A percentile compares a stretch with the other conserved stretches of the same genome.
These are phyloP conservation scores for Crataegus laevigata DNA, from an alignment of 306 rosid genomes.

Conservation along the genomic window DNA sequence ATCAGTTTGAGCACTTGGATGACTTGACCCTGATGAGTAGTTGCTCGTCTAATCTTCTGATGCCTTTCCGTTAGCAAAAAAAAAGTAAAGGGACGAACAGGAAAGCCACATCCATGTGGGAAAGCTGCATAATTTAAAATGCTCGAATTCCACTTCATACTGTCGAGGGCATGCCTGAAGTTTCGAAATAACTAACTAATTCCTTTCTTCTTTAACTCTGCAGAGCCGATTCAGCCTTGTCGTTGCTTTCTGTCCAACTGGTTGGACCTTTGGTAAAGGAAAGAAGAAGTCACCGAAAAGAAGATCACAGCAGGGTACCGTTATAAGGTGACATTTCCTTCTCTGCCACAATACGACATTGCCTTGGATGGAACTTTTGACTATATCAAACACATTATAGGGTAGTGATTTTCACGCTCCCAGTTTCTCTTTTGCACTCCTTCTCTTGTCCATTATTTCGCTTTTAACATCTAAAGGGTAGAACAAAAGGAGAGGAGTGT, in stretches of 20 bases:
- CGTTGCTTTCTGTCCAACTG: constrained; percentile 94
- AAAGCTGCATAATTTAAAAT: too few species aligned
- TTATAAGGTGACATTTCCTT: constrained; percentile 58
- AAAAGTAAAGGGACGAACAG: constrained; percentile 24
- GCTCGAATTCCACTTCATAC: neutral
- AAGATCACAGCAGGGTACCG: constrained; percentile 88
- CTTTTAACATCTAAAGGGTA: too few species aligned
- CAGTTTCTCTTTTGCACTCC: neutral
- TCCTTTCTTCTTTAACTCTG: constrained; percentile 2
- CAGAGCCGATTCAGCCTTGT: constrained; percentile 76
- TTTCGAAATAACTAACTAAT: neutral
- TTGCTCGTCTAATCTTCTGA: too few species aligned
- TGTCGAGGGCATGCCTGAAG: neutral
- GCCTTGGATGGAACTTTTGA: neutral
- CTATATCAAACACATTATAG: neutral
- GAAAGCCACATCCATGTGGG: constrained; percentile 92
- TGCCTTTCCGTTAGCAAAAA: too few species aligned
- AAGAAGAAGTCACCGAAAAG: constrained; percentile 88
- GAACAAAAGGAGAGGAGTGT: too few species aligned
- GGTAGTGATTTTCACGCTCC: neutral
- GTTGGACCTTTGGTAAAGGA: constrained; percentile 91
- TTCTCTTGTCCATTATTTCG: too few species aligned
- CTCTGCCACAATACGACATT: neutral
- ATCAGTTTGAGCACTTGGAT: too few species aligned
- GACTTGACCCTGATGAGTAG: too few species aligned